A percentile compares a stretch with the other conserved stretches of the same genome.
Evolutionary conservation across 2,329 filamentous ascomycete genomes (phyloP).

Genomic region (Colletotrichum higginsianum): DNA sequence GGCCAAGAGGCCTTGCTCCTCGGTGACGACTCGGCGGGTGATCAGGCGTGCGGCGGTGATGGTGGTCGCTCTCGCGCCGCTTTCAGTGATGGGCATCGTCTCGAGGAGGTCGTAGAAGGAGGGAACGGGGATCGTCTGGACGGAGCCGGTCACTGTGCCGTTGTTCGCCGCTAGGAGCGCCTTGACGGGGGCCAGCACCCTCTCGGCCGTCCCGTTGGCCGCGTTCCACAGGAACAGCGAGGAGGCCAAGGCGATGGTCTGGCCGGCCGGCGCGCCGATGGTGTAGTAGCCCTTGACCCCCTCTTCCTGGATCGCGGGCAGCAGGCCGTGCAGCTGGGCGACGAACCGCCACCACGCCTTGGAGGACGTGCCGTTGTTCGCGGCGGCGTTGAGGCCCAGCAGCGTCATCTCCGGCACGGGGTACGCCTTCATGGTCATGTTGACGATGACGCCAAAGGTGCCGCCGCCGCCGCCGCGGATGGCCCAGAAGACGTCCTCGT

Average conservation of each 20-base stretch:
- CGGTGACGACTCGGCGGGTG: no score
- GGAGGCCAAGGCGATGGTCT: not conserved
- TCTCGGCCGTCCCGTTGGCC: not conserved
- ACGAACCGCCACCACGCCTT: constrained; percentile 18
- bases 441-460: no score
- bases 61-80: no score
- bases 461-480: constrained; percentile 47
- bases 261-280: not conserved
- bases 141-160: not conserved
- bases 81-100: no score
- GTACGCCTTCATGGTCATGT: no score
- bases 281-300: constrained; percentile 20
- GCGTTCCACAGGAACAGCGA: constrained; percentile 1
- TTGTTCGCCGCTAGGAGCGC: not conserved
- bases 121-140: no score
- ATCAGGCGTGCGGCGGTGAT: no score
- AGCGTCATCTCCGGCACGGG: no score
- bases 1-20: no score
- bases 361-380: constrained; percentile 56
- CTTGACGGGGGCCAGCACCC: not conserved
- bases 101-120: no score
- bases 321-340: not conserved
- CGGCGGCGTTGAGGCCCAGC: no score
- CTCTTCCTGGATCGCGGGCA: constrained; percentile 1
- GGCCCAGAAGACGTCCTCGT: constrained; percentile 69